Percentiles rank a stretch among this genome's conserved stretches.
These are phyloP conservation scores for Blechomonas ayalai DNA, from an alignment of 208 protist species.

Conservation along the genomic window DNA sequence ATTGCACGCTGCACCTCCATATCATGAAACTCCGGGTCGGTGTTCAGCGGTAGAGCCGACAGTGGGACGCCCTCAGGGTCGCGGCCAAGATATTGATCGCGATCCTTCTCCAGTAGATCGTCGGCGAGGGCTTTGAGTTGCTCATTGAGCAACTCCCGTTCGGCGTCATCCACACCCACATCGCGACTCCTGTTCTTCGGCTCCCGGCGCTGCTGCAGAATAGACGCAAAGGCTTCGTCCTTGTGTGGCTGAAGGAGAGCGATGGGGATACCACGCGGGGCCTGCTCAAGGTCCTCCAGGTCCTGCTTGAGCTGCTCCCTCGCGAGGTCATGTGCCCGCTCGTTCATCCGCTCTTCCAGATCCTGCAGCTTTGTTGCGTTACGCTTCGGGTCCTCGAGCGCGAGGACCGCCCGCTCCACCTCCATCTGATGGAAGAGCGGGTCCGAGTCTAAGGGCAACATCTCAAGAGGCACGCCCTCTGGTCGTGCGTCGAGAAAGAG, in stretches of 20 bases:
- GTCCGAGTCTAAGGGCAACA: slow-evolving; percentile 52
- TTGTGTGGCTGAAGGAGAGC: slow-evolving; percentile 54
- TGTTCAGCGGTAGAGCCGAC: slow-evolving; percentile 36
- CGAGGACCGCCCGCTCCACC: slow-evolving; percentile 65
- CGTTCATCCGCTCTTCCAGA: slow-evolving; percentile 63
- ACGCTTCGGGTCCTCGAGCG: slow-evolving; percentile 46
- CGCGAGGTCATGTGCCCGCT: slow-evolving; percentile 46
- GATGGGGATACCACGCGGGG: slow-evolving; percentile 57
- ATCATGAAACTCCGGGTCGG: slow-evolving; percentile 44
- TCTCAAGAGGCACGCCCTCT: slow-evolving; percentile 41
- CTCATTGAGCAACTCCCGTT: slow-evolving; percentile 27
- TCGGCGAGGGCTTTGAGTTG: slow-evolving; percentile 38
- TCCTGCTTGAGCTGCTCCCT: slow-evolving; percentile 37
- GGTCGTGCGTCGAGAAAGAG: slow-evolving; percentile 46
- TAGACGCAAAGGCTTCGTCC: slow-evolving; percentile 30
- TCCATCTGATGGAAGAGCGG: slow-evolving; percentile 58
- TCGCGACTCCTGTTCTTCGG: slow-evolving; percentile 9
- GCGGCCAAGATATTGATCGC: slow-evolving; percentile 56
- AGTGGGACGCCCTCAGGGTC: slow-evolving; percentile 66
- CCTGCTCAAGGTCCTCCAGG: slow-evolving; percentile 25
- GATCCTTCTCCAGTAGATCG: slow-evolving; percentile 40
- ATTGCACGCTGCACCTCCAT: slow-evolving; percentile 64
- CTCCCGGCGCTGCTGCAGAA: slow-evolving; percentile 39
- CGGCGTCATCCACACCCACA: slow-evolving; percentile 5
- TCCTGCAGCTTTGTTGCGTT: slow-evolving; percentile 58